phyloP scores from a whole-genome alignment of 2,329 filamentous ascomycete species.

The Leptographium galeiforme region DNA sequence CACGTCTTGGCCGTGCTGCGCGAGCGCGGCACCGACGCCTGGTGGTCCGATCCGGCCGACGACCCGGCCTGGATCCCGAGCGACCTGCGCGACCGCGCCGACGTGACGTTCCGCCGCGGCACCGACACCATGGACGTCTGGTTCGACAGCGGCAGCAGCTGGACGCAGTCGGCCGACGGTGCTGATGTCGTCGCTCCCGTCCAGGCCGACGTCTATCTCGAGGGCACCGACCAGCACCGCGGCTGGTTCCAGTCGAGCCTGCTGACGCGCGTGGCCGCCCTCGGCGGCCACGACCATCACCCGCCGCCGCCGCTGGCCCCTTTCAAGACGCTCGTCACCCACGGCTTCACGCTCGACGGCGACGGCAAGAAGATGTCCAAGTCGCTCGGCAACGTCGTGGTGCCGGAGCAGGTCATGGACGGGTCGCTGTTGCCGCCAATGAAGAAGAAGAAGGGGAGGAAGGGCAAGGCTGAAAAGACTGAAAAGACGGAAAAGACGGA shows the following conservation, averaged over 20 bases:
- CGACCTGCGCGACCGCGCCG: conserved; percentile 32
- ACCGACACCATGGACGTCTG: conserved; percentile 98
- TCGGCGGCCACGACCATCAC: conserved; percentile 19
- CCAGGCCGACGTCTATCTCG: conserved; percentile 76
- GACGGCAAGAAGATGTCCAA: conserved; percentile 98
- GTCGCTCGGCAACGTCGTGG: conserved; percentile 78
- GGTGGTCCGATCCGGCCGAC: conserved; percentile 75
- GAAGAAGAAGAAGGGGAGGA: conserved; percentile 23
- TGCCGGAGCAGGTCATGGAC: conserved; percentile 71
- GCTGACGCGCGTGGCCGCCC: conserved; percentile 65
- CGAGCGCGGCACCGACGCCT: conserved; percentile 72
- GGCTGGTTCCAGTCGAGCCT: conserved; percentile 98
- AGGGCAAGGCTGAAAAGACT: too few species aligned
- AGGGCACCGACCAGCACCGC: conserved; percentile 90
- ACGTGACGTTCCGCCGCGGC: conserved; percentile 54
- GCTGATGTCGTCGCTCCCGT: too few species aligned
- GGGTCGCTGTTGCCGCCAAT: conserved; percentile 62
- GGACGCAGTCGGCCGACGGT: conserved; percentile 42
- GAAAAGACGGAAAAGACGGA: too few species aligned
- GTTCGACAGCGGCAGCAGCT: conserved; percentile 97
- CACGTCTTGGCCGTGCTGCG: conserved; percentile 75
- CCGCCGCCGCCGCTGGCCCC: conserved; percentile 40
- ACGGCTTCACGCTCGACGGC: conserved; percentile 85
- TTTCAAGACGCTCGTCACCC: conserved; percentile 82
- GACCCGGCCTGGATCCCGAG: conserved; percentile 67